Evolutionary conservation across 2,329 filamentous ascomycete species (phyloP).

Genomic region (Dactylellina leptospora): DNA sequence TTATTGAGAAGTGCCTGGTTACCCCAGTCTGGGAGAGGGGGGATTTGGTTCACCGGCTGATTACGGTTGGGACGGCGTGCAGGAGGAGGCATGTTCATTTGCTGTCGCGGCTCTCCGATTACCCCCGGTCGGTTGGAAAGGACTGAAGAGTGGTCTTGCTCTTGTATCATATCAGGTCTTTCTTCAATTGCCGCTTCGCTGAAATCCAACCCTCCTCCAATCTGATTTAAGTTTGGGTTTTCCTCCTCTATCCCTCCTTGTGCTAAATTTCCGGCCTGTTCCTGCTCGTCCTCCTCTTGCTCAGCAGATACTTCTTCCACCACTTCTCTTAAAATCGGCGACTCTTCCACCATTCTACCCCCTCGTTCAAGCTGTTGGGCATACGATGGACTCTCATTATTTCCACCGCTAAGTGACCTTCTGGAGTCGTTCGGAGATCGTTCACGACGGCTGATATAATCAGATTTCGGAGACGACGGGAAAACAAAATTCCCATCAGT

Average conservation of each 20-base stretch:
- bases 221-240: neutral
- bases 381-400: too few relatives aligned
- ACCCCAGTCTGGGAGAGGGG: neutral
- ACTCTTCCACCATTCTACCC: neutral
- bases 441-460: too few relatives aligned
- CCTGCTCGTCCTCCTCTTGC: neutral
- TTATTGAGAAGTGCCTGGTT: slow-evolving; percentile 15
- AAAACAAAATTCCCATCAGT: slow-evolving; percentile 3
- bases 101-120: neutral
- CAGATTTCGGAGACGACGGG: neutral
- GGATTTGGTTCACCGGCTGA: neutral
- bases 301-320: neutral
- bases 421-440: neutral
- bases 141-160: too few relatives aligned
- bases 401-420: too few relatives aligned
- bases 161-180: too few relatives aligned
- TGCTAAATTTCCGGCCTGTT: neutral
- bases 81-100: slow-evolving; percentile 38
- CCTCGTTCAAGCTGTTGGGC: neutral
- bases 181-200: too few relatives aligned
- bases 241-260: neutral
- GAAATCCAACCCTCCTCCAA: neutral
- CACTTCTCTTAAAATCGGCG: neutral
- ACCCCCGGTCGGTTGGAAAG: neutral
- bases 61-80: neutral